Base-by-base conservation (phyloP, 208 protist species). In the Trypanosomatidae sp. region DNA sequence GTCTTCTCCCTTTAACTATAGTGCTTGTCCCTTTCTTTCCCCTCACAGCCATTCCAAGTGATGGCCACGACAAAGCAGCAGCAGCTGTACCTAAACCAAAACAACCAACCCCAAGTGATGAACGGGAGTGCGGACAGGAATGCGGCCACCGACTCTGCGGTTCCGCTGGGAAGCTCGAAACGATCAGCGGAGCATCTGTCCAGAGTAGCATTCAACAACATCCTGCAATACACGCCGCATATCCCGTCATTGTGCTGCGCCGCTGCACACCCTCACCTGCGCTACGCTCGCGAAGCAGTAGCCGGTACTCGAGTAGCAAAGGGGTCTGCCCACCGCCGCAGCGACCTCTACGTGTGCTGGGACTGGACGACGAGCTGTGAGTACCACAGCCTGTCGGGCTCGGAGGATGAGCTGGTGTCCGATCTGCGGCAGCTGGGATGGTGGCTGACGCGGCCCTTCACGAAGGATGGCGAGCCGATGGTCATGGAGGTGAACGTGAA, bases 401-500 rank as follows among this genome's bases (percentile, higher is more conserved):
- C 15, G 10, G 56, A 60, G 60, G 74, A 66, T 7, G 44, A 73
- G 43, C 25, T 73, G n/a, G 60, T 53, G 19, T 1, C 59, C 4
- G 74, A 78, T 43, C 41, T 78, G 66, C 8, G 15, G 60, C 60
- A 58, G 46, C 66, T 65, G 55, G 58, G 46, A 41, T 78, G 74
- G 74, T 78, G 74, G 67, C 46, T 78, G 39, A 59, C 65, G 19
- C 66, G 67, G 25, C 28, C 56, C 7, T 66, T 50, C 22, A 33
- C 41, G 5, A 25, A 33, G n/a, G 44, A 43, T 39, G 72, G 64
- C 28, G 53, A 71, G 22, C 64, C 72, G 30, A 76, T 71, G 65
- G 66, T 39, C 15, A 59, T 77, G 56, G 73, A 77, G 73, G 73
- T 77, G 53, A 65, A 77, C 39, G 66, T 77, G 43, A 77, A 72